Conservation (phyloP, 441 rosid genomes). For the Erysimum pusillum region DNA sequence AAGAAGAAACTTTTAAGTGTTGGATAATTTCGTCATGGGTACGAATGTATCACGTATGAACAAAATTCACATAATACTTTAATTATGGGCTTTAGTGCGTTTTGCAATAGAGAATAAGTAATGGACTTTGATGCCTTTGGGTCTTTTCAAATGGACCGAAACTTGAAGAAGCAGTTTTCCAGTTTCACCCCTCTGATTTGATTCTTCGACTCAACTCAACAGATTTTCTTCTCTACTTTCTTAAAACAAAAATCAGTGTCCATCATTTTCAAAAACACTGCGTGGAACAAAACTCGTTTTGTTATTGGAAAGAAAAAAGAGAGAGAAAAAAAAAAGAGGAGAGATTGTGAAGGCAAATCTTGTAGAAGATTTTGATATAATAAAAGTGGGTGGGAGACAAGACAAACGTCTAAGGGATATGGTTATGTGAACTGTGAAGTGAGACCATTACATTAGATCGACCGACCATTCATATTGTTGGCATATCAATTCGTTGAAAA, state of each 20-base stretch:
- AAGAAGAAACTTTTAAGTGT: not conserved
- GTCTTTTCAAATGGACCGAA: conserved; percentile 42
- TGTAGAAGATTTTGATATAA: conserved; percentile 17
- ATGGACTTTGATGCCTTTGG: conserved; percentile 38
- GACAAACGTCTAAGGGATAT: conserved; percentile 27
- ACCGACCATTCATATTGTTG: conserved; percentile 44
- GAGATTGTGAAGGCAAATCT: not conserved
- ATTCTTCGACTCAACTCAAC: conserved; percentile 1
- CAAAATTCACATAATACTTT: conserved; percentile 13
- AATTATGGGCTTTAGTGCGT: conserved; percentile 34
- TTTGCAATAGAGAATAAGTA: conserved; percentile 8
- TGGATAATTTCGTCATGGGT: conserved; percentile 31
- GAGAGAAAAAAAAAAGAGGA: not conserved
- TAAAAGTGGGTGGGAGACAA: conserved; percentile 44
- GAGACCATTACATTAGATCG: conserved; percentile 38
- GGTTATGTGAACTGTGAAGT: conserved; percentile 38
- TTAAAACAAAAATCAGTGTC: too few relatives aligned
- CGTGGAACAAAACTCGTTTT: too few relatives aligned
- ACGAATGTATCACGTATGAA: conserved; percentile 23
- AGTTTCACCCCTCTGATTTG: conserved; percentile 29
- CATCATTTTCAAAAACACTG: too few relatives aligned
- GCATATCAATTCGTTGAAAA: conserved; percentile 34
- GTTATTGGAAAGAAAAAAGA: too few relatives aligned
- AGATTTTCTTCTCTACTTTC: too few relatives aligned
- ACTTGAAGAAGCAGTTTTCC: not conserved